These are phyloP conservation scores for Aristolochia fimbriata DNA, from an alignment of 164 flowering plant species.

Conservation along the genomic window DNA sequence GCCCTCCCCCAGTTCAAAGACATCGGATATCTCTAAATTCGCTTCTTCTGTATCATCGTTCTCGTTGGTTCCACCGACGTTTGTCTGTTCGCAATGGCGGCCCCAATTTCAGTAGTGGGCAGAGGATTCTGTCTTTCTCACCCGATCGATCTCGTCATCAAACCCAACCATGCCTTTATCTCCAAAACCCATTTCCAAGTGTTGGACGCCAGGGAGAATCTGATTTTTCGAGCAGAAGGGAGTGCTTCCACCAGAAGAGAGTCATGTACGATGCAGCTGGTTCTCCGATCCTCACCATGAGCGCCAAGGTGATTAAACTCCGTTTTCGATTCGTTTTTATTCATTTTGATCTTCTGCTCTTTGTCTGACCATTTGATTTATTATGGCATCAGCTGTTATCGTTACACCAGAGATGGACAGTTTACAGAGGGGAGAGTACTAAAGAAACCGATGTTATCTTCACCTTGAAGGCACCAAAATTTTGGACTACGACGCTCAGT, in stretches of 20 bases:
- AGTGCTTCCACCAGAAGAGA: neutral
- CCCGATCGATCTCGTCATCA: neutral
- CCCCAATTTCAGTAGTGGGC: neutral
- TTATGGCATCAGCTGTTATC: neutral
- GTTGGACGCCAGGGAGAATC: neutral
- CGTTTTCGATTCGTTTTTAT: neutral
- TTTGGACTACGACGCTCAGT: neutral
- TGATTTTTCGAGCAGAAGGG: neutral
- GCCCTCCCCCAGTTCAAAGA: too few species aligned
- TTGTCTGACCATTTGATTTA: neutral
- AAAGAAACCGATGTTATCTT: neutral
- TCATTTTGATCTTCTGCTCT: neutral
- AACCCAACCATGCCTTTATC: neutral
- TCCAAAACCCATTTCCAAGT: neutral
- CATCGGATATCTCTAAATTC: too few species aligned
- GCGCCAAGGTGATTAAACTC: neutral
- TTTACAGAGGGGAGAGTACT: constrained; percentile 3
- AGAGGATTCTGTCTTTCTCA: neutral
- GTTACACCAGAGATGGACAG: constrained; percentile 2
- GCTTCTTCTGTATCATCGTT: too few species aligned
- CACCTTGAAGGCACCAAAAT: neutral
- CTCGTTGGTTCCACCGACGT: too few species aligned
- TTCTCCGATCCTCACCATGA: neutral
- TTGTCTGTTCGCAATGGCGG: neutral
- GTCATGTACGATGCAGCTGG: neutral